Percentiles rank a stretch among this genome's conserved stretches.
Evolutionary conservation across 176 grass and related monocot genomes (phyloP).

Genomic region (barley (Hordeum vulgare)): MorexV3_pseudomolecules_assembly NC_058522.1:571753165-571753664

Average conservation of each 20-base stretch:
- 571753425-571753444: neutral
- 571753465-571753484: conserved; percentile 16
- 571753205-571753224: neutral
- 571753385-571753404: neutral
- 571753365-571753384: neutral
- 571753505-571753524: conserved; percentile 60
- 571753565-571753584: conserved; percentile 72
- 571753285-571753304: conserved; percentile 42
- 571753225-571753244: conserved; percentile 2
- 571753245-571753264: conserved; percentile 83
- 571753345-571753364: conserved; percentile 42
- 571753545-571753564: conserved; percentile 51
- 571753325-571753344: conserved; percentile 25
- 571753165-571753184: too few relatives aligned
- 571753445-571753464: conserved; percentile 7
- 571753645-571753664: conserved; percentile 63
- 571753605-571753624: conserved; percentile 56
- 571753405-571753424: neutral
- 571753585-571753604: conserved; percentile 69
- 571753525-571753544: conserved; percentile 67
- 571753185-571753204: neutral
- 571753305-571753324: conserved; percentile 21
- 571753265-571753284: conserved; percentile 53
- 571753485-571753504: conserved; percentile 23
- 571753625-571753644: conserved; percentile 50